A percentile compares a stretch with the other conserved stretches of the same genome.
These are phyloP conservation scores for Malassezia caprae DNA, from an alignment of 1,284 basidiomycete genomes.

Conservation along the genomic window DNA sequence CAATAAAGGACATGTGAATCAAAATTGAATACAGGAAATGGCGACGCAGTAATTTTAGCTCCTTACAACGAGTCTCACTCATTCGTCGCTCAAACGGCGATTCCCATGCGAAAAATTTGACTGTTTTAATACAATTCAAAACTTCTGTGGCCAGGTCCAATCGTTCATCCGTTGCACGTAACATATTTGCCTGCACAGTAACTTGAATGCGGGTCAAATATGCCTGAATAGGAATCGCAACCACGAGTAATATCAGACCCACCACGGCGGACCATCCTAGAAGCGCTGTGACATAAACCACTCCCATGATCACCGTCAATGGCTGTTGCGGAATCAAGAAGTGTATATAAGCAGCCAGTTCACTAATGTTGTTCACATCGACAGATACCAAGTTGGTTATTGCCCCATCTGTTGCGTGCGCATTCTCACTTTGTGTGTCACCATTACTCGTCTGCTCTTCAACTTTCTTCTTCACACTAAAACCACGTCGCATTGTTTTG, in stretches of 20 bases:
- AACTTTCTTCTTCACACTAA: conserved; percentile 34
- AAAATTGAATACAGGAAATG: conserved; percentile 50
- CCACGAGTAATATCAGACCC: conserved; percentile 43
- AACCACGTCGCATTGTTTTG: conserved; percentile 53
- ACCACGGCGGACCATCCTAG: conserved; percentile 53
- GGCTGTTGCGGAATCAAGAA: conserved; percentile 51
- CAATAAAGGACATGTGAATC: conserved; percentile 50
- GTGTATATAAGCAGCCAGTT: conserved; percentile 45
- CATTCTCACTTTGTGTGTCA: conserved; percentile 10
- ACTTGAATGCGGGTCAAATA: conserved; percentile 51
- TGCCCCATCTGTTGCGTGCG: conserved; percentile 51
- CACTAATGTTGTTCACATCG: conserved; percentile 51
- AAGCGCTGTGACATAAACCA: conserved; percentile 52
- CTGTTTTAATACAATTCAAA: conserved; percentile 53
- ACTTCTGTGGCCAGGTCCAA: conserved; percentile 54
- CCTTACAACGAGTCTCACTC: conserved; percentile 50
- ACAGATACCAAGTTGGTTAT: conserved; percentile 54
- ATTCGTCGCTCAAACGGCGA: conserved; percentile 51
- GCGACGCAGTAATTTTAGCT: conserved; percentile 50
- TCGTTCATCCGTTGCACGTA: conserved; percentile 54
- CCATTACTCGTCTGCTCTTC: conserved; percentile 24
- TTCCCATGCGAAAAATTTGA: conserved; percentile 59
- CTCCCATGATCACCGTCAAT: conserved; percentile 51
- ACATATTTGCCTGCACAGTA: conserved; percentile 50
- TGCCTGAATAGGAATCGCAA: conserved; percentile 35